Conservation (phyloP, 139 green algal species). For the Micractinium sp. region DNA sequence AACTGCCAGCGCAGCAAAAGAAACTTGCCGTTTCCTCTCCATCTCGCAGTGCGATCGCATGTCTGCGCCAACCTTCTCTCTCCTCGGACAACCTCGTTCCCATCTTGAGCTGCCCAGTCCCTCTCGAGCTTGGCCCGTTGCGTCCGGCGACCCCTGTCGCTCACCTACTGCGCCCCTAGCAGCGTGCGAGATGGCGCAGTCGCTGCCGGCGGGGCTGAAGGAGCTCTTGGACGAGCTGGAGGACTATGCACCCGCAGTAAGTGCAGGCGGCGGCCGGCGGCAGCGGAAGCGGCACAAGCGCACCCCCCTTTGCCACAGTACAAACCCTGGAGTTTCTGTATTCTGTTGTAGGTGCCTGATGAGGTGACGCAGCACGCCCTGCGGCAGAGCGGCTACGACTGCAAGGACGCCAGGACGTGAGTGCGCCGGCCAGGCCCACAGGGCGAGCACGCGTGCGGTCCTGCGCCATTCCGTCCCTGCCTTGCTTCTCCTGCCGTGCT, state of each 20-base stretch:
- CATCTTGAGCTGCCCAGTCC: no score
- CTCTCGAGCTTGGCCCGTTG: no score
- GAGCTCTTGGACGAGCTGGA: conserved; percentile 18
- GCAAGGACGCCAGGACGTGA: conserved; percentile 49
- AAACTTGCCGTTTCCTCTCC: neutral
- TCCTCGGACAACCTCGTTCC: neutral
- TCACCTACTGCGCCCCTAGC: neutral
- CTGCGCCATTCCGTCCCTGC: no score
- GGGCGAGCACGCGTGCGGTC: neutral
- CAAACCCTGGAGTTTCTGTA: neutral
- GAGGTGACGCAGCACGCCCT: conserved; percentile 57
- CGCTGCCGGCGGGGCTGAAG: conserved; percentile 5
- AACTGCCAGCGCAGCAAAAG: neutral
- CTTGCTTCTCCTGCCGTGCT: neutral
- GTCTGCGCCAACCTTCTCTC: neutral
- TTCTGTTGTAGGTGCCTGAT: conserved; percentile 54
- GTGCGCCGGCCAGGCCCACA: neutral
- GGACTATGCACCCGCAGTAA: conserved; percentile 11
- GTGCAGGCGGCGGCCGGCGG: neutral
- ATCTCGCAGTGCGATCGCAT: neutral
- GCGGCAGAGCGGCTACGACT: conserved; percentile 38
- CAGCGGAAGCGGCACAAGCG: neutral
- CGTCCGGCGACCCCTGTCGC: neutral
- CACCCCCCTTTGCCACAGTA: neutral
- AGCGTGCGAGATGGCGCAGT: neutral